Evolutionary conservation across 495 filamentous ascomycete genomes (phyloP).

Genomic region (Cryomyces antarcticus): DNA sequence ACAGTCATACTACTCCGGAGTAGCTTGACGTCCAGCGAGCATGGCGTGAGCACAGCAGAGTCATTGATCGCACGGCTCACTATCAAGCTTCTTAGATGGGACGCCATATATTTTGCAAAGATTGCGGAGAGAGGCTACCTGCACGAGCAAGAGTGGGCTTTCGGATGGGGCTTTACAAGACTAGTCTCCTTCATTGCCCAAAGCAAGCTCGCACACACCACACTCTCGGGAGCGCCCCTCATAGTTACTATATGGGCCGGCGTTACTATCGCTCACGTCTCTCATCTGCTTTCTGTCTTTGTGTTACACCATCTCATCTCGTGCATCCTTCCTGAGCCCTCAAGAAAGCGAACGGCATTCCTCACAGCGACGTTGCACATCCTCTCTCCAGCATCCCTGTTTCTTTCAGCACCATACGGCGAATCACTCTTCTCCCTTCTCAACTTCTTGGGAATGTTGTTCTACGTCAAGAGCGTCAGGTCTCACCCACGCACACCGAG

Average conservation of each 20-base stretch:
- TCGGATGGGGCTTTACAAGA: conserved; percentile 46
- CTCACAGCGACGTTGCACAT: conserved; percentile 55
- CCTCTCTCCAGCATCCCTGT: conserved; percentile 69
- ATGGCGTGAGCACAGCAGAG: not conserved
- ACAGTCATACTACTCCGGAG: conserved; percentile 32
- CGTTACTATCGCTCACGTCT: conserved; percentile 41
- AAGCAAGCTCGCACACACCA: conserved; percentile 19
- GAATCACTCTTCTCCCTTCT: conserved; percentile 67
- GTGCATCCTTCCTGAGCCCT: conserved; percentile 21
- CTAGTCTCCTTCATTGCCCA: conserved; percentile 25
- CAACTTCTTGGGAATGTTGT: conserved; percentile 38
- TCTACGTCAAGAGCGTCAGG: not conserved
- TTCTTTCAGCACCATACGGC: conserved; percentile 71
- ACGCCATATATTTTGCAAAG: conserved; percentile 70
- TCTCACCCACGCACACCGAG: no score
- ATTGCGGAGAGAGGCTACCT: conserved; percentile 49
- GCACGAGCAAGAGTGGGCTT: conserved; percentile 96
- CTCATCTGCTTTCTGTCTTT: conserved; percentile 57
- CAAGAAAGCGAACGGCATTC: conserved; percentile 31
- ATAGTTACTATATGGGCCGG: conserved; percentile 25
- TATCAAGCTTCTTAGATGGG: conserved; percentile 61
- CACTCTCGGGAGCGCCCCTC: not conserved
- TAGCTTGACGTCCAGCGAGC: not conserved
- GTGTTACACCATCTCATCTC: conserved; percentile 41
- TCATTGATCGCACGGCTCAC: conserved; percentile 10